Evolutionary conservation across 2,329 filamentous ascomycete species (phyloP), one percentile per base, ranked within the genome.

Genomic region (Pseudophaeomoniella oleicola): DNA sequence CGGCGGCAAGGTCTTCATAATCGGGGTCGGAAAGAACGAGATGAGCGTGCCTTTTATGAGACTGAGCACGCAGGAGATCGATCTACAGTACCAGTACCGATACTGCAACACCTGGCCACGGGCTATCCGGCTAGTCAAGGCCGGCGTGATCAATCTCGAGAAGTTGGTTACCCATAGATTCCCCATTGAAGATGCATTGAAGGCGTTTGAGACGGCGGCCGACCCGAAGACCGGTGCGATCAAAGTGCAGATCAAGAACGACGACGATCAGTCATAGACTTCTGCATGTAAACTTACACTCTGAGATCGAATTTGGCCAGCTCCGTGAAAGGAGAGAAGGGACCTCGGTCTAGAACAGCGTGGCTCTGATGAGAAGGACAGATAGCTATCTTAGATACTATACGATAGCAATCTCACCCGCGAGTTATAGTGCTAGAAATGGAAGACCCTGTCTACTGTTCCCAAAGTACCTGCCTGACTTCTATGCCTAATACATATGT

Each of bases 1-100:
- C 52, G 90, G 88, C 46, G 88, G 90, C 50, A 94, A 92, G 62
- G 88, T 96, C 37, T 96, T 96, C 54, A 81, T 96, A 44, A 92
- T 94, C 46, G 88, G 88, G 30, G 87, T 96, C 2, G 90, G 88
- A 46, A 88, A 82, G 69, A 87, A 90, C 57, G 84, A 94, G 67
- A 90, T 96, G 67, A 85, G 75, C 60, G 81, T 96, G 44, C 88
- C 88, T 17, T 96, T 96, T 59, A 94, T 94, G 88, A 67, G 85
- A 36, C 72, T 88, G 39, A 88, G 81, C 50, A 88, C 87, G 4
- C 74, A 83, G 44, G 90, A 96, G 64, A 81, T 96, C 48, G 88
- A 96, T 60, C 67, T 96, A 42, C 84, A 93, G 63, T 90, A 94
- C 60, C 88, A 96, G 66, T 96, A 96, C 66, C 75, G 90, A 42